Base-by-base conservation (phyloP, 2,329 filamentous ascomycete species). In the Metarhizium robertsii region DNA sequence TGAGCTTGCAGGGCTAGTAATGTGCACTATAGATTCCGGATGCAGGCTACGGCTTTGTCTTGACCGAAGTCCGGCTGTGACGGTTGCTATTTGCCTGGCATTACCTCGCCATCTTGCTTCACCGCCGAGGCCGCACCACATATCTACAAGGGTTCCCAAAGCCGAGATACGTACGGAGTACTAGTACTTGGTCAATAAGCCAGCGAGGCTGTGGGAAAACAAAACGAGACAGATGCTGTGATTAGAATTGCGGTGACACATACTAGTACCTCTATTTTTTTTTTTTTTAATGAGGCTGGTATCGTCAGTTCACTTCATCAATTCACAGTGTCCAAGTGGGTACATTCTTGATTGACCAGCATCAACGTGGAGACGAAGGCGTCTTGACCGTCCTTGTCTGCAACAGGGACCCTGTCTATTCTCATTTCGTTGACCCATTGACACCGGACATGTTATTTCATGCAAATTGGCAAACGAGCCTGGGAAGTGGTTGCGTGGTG, bases 101-200 rank as follows among this genome's bases (percentile, higher is more conserved):
- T 50, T 47, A 45, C 49, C 51, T 52, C 47, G 47, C 52, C 51
- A 43, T 32, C 16, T 45, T 45, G 42, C 50, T 25, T 59, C 58
- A 59, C 58, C 58, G 58, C 58, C 45, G 55, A 53, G 43, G 10
- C 42, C 50, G 20, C 34, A 53, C 56, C 53, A 58, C 18, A 42
- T 43, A 43, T 38, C n/a, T 52, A 42, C 45, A n/a, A 48, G 45
- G 25, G 13, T 48, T 13, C 45, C 14, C 45, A 13, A 14, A 48
- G 25, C 45, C 45, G 45, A 48, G 14, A 48, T 29, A 25, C 25
- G 25, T 25, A 25, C 25, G 25, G 25, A 25, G 25, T 25, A 25
- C 25, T 25, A 25, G 25, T 25, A 25, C 25, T 25, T 25, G 25
- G 25, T 25, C 25, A 25, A 25, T 25, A 25, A 25, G 25, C 25